phyloP scores from a whole-genome alignment of 1,139 yeast genomes.

The Hyphopichia pseudoburtonii region DNA sequence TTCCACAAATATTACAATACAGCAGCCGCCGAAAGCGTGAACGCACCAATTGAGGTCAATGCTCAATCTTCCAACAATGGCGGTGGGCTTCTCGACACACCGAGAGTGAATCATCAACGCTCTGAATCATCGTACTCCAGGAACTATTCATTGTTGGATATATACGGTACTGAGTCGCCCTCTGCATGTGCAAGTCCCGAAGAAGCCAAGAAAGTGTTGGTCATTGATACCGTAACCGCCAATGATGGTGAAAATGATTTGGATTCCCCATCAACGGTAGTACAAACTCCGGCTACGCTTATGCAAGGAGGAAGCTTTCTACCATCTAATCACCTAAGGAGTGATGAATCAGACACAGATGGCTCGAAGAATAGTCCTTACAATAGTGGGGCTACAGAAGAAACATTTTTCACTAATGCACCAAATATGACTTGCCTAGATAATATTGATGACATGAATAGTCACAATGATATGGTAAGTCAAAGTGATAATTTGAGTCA shows the following conservation, averaged over 20 bases:
- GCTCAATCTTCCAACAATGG: no score
- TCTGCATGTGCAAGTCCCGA: slow-evolving; percentile 4
- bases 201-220: background rate
- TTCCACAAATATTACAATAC: no score
- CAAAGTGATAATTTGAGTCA: background rate
- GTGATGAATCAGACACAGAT: no score
- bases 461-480: slow-evolving; percentile 1
- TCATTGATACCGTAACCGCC: background rate
- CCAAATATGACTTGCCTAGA: background rate
- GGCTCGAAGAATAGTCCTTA: background rate
- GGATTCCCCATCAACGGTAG: background rate
- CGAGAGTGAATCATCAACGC: slow-evolving; percentile 21
- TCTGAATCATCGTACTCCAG: slow-evolving; percentile 34
- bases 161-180: slow-evolving; percentile 24
- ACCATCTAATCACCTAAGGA: no score
- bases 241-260: background rate
- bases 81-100: no score
- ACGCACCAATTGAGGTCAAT: no score
- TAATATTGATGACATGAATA: background rate
- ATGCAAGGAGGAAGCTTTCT: no score
- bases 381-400: background rate
- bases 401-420: background rate
- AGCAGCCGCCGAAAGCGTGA: no score
- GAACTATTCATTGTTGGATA: slow-evolving; percentile 31
- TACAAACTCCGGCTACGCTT: background rate